phyloP scores from a whole-genome alignment of 495 filamentous ascomycete genomes.

The Evansstolkia leycettana region DNA sequence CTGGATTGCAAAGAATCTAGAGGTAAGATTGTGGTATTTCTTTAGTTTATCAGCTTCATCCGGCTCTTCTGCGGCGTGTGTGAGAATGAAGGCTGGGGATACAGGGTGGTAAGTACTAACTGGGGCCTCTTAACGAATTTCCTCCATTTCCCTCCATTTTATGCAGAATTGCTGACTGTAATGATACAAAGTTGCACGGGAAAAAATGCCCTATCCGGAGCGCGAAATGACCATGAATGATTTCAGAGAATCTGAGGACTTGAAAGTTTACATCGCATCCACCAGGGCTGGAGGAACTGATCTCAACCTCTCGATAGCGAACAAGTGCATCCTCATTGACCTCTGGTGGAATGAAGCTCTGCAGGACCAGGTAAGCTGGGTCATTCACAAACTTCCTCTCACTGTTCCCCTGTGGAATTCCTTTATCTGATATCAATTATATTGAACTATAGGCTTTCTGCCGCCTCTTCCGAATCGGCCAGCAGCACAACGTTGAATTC shows the following conservation, averaged over 20 bases:
- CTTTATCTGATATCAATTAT: neutral
- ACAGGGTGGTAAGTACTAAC: conserved; percentile 17
- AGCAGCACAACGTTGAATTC: conserved; percentile 39
- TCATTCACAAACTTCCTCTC: conserved; percentile 14
- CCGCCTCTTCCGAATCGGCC: conserved; percentile 51
- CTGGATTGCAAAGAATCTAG: conserved; percentile 21
- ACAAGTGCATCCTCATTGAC: conserved; percentile 45
- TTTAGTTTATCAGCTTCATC: conserved; percentile 22
- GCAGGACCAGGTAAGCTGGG: conserved; percentile 38
- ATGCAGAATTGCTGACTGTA: no score
- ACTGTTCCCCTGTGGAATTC: neutral
- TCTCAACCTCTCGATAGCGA: conserved; percentile 42
- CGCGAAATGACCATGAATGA: conserved; percentile 18
- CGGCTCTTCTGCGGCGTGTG: conserved; percentile 18
- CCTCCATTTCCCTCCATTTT: no score
- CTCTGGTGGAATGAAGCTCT: conserved; percentile 47
- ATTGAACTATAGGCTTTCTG: conserved; percentile 42
- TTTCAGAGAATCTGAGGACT: conserved; percentile 14
- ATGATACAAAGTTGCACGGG: conserved; percentile 17
- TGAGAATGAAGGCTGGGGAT: conserved; percentile 12
- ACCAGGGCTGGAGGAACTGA: conserved; percentile 35
- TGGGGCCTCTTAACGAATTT: no score
- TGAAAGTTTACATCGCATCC: conserved; percentile 28
- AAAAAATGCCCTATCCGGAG: conserved; percentile 8
- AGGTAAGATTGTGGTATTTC: conserved; percentile 31